These are phyloP conservation scores for Backusella circina DNA, from an alignment of 192 early-diverging fungal species.

Conservation along the genomic window DNA sequence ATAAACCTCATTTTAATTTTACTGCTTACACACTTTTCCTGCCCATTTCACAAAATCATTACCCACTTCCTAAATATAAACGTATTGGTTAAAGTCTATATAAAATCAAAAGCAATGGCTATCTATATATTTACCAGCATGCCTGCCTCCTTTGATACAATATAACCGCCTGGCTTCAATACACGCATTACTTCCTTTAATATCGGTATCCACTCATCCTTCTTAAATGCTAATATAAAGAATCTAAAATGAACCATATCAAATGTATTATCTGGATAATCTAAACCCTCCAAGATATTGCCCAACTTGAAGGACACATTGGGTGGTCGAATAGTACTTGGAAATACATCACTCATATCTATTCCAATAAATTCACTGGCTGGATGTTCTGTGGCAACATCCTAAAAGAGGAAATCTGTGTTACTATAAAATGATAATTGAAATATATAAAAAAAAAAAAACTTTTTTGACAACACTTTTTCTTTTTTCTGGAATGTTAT, in stretches of 20 bases:
- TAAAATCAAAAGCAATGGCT: too few species aligned
- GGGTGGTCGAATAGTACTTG: not conserved
- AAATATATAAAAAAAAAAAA: not conserved
- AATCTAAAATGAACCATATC: conserved; percentile 22
- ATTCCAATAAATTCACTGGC: conserved; percentile 24
- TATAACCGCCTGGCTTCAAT: conserved; percentile 28
- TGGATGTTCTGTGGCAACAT: conserved; percentile 25
- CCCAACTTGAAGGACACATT: conserved; percentile 19
- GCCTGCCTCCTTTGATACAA: conserved; percentile 20
- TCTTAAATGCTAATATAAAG: conserved; percentile 5
- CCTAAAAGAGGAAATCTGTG: not conserved
- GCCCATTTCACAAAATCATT: conserved; percentile 9
- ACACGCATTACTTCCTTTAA: conserved; percentile 9
- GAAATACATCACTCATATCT: conserved; percentile 20
- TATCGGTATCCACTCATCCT: conserved; percentile 10
- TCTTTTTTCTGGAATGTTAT: not conserved
- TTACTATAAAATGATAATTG: not conserved
- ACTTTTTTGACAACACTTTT: not conserved
- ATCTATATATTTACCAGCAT: conserved; percentile 17
- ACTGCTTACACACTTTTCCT: conserved; percentile 8
- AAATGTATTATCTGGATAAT: conserved; percentile 12
- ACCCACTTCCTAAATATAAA: conserved; percentile 10
- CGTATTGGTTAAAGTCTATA: not conserved
- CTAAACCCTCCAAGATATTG: conserved; percentile 16
- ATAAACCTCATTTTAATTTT: not conserved